These are phyloP conservation scores for Fusarium ambrosium DNA, from an alignment of 2,329 filamentous ascomycete species.

Conservation along the genomic window DNA sequence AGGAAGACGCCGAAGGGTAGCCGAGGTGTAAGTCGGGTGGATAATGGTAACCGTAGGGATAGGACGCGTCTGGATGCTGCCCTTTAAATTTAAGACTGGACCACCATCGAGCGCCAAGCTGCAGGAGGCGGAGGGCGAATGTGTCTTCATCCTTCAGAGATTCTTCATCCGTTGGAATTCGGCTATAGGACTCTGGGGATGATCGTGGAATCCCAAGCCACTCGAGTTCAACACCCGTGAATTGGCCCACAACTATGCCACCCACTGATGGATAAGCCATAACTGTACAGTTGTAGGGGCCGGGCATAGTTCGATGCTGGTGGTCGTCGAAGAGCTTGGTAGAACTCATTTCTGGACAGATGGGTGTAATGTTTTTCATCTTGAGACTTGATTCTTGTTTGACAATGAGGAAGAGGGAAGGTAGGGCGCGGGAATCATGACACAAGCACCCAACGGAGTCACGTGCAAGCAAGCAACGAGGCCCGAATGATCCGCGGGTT, in stretches of 20 bases:
- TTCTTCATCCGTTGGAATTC: background rate
- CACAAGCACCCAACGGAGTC: background rate
- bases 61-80: background rate
- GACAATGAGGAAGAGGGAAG: background rate
- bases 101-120: background rate
- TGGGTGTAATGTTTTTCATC: background rate
- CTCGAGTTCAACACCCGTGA: background rate
- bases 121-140: background rate
- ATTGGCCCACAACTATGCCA: background rate
- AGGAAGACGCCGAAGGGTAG: background rate
- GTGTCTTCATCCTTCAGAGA: background rate
- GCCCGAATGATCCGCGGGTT: too few species aligned
- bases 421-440: background rate
- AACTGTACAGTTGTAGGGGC: background rate
- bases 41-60: background rate
- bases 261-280: background rate
- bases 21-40: background rate
- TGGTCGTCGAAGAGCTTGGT: background rate
- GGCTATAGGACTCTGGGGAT: background rate
- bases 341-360: background rate
- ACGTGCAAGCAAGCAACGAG: background rate
- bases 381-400: background rate
- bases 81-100: background rate
- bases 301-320: background rate
- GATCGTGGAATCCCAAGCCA: background rate